Base-by-base conservation (phyloP, 257 asterid species). In the Fraxinus pennsylvanica region DNA sequence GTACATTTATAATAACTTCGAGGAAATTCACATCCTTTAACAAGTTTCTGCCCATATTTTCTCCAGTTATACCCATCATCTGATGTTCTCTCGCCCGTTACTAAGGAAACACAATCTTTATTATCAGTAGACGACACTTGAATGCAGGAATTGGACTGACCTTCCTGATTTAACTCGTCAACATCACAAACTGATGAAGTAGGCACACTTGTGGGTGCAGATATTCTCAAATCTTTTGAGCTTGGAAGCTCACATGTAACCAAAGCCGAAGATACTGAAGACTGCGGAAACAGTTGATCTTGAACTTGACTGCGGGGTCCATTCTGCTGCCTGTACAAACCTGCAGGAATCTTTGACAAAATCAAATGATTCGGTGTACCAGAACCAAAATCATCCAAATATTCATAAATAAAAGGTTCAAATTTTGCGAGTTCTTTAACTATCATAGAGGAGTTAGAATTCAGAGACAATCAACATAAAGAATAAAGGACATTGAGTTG, bases 41-140 rank as follows among this genome's bases (percentile, higher is more conserved):
- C 99, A 81, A 92, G 94, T 84, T 94, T 94, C 90, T 94, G 99
- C 71, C 99, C 99, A 85, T 94, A 94, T 89, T 94, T 94, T 77
- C 97, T 89, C 99, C 97, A 94, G 89, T 92, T 94, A 90, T 87
- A 94, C 77, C 96, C 96, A 87, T 94, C 99, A 30, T 94, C 97
- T 10, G 95, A 88, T 80, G 98, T 89, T 88, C 89, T 91, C 19
- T 95, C 99, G 81, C 86, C 85, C 50, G 92, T 68, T 76, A 85
- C 86, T 22, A 88, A 78, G 71, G 93, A 68, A 72, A 68, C 73
- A 43, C 81, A 66, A 73, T 90, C 96, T 87, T 88, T 90, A 69
- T 84, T 82, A 72, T 91, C 94, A 74, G 95, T 76, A 38, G 81
- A 81, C 32, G 96, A 84, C 22, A 82, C 84, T 41, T 89, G 94